Base-by-base conservation (phyloP, 306 rosid genomes). In the Ochetophila trinervis region DNA sequence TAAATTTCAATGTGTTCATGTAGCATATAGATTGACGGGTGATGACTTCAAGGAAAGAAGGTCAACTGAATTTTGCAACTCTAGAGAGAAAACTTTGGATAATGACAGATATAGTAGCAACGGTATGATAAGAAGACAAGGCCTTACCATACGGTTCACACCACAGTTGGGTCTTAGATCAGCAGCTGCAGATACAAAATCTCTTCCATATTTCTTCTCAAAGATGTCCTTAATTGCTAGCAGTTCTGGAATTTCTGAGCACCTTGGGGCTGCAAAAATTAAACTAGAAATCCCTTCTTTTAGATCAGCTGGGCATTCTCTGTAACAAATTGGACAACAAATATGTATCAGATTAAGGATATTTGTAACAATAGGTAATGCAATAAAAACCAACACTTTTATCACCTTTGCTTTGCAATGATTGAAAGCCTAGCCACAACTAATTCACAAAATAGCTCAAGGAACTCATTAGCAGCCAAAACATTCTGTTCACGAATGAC, bases 171-270 rank as follows among this genome's bases (percentile, higher is more conserved):
- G 99, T 61, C 97, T 83, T 4, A 94, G 76, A 79, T 90, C 97
- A 76, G 79, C 80, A 71, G 99, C 99, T 36, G 97, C 99, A 67
- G 91, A 86, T 57, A 88, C 96, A 63, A 94, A 94, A 60, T 94
- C 99, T 63, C 49, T 94, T 21, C 99, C 97, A 56, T 90, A 94
- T 76, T 94, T 94, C 80, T 88, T 94, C 87, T 88, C 96, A 70
- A 94, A 94, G 24, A 84, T 80, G 35, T 88, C 75, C 80, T 78
- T 82, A 21, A 94, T 84, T 1, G 90, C 65, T 34, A 73, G 76
- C 2, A 94, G 90, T 76, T 94, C 97, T 0, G 99, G 96, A 72
- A 94, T 90, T 80, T 94, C 97, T 1, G 99, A 85, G 83, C 97
- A 94, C 85, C 99, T 80, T 1, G 96, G 95, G 52, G 99, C 70